Conservation (phyloP, 2,329 filamentous ascomycete genomes). For the Botrytis porri region DNA sequence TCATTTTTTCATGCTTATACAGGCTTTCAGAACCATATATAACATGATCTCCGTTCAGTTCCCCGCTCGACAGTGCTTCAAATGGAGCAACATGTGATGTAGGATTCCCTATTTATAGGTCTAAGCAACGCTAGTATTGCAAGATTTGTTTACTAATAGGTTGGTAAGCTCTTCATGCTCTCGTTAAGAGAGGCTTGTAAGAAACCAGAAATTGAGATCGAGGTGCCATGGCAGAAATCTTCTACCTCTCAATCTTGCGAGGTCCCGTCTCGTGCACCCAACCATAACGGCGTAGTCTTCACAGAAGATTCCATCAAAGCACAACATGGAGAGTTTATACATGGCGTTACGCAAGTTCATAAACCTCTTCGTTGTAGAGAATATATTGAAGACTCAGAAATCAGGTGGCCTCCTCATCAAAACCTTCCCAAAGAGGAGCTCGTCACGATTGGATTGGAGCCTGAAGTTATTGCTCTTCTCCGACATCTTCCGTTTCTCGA, state of each 20-base stretch:
- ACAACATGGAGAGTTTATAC: slow-evolving; percentile 9
- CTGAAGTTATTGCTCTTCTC: slow-evolving; percentile 10
- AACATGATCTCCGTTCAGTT: background rate
- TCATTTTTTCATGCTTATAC: background rate
- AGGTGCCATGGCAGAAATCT: slow-evolving; percentile 12
- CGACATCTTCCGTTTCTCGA: slow-evolving; percentile 3
- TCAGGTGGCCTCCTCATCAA: slow-evolving; percentile 7
- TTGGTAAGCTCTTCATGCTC: slow-evolving; percentile 8
- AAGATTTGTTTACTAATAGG: background rate
- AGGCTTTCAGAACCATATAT: background rate
- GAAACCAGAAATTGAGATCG: background rate
- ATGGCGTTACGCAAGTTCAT: slow-evolving; percentile 3
- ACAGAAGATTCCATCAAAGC: slow-evolving; percentile 8
- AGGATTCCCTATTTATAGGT: slow-evolving; percentile 4
- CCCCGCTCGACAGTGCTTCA: slow-evolving; percentile 3
- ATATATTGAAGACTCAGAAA: background rate
- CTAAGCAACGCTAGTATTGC: slow-evolving; percentile 2
- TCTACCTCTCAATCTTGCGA: background rate
- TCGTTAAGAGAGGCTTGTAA: background rate
- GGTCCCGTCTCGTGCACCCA: background rate
- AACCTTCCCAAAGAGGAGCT: slow-evolving; percentile 4
- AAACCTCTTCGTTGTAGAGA: slow-evolving; percentile 5
- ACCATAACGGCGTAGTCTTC: background rate
- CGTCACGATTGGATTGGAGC: slow-evolving; percentile 11
- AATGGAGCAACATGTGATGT: slow-evolving; percentile 3